Evolutionary conservation across 2,329 filamentous ascomycete genomes (phyloP).

Genomic region (Epichloe amarillans): DNA sequence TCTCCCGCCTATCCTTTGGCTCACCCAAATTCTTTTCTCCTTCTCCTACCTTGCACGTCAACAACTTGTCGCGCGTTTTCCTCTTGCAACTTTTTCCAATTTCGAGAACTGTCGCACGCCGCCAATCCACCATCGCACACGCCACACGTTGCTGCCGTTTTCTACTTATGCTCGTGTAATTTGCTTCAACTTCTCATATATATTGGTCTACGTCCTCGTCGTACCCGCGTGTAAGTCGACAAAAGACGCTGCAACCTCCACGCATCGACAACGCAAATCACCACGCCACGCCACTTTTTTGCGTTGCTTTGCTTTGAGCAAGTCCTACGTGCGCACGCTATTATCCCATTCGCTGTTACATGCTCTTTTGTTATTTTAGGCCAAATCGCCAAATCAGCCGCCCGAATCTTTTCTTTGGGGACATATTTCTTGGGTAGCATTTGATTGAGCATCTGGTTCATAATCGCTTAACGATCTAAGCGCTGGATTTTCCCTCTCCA

Average conservation of each 20-base stretch:
- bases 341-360: neutral
- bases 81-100: conserved; percentile 4
- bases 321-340: neutral
- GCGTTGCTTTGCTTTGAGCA: neutral
- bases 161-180: neutral
- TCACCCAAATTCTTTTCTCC: conserved; percentile 14
- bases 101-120: conserved; percentile 4
- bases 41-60: conserved; percentile 14
- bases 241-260: conserved; percentile 3
- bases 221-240: conserved; percentile 21
- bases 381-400: neutral
- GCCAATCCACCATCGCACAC: conserved; percentile 6
- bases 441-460: neutral
- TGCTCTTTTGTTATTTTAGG: neutral
- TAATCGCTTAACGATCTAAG: neutral
- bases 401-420: neutral
- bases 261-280: conserved; percentile 2
- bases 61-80: conserved; percentile 10
- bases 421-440: neutral
- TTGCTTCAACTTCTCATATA: neutral
- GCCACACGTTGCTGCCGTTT: conserved; percentile 5
- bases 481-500: neutral
- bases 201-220: conserved; percentile 7
- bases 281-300: conserved; percentile 1
- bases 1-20: conserved; percentile 8